Evolutionary conservation across 805 yeast genomes (phyloP).

Genomic region (Ogataea methanolica): DNA sequence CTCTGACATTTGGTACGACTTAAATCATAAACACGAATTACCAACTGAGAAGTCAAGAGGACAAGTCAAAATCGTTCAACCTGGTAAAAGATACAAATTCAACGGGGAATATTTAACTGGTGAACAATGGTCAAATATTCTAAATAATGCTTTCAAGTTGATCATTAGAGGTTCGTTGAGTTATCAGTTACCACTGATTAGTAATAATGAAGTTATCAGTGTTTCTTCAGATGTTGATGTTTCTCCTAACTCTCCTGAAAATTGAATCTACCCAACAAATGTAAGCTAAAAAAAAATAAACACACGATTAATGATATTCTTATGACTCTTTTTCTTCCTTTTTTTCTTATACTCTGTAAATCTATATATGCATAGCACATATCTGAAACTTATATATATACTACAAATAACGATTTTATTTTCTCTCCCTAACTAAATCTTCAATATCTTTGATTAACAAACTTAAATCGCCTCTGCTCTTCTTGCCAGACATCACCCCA

Average conservation of each 20-base stretch:
- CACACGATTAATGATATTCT: neutral
- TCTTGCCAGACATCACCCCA: conserved; percentile 10
- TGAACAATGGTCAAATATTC: conserved; percentile 28
- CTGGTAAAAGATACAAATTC: conserved; percentile 24
- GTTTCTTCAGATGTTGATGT: conserved; percentile 25
- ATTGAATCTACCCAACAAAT: neutral
- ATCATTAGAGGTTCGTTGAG: conserved; percentile 30
- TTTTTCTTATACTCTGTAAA: neutral
- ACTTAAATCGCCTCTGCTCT: conserved; percentile 41
- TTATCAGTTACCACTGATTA: conserved; percentile 26
- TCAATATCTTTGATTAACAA: conserved; percentile 32
- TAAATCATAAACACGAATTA: conserved; percentile 18
- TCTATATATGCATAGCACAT: neutral
- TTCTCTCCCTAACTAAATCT: conserved; percentile 16
- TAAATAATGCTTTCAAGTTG: conserved; percentile 24
- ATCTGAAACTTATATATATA: neutral
- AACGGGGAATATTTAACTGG: conserved; percentile 19
- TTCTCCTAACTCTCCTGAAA: conserved; percentile 4
- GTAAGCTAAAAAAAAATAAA: too few species aligned
- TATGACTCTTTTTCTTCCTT: neutral
- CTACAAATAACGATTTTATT: neutral
- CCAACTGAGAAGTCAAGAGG: conserved; percentile 17
- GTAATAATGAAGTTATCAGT: conserved; percentile 24
- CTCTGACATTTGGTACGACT: conserved; percentile 17
- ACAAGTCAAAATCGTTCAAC: conserved; percentile 28